These are phyloP conservation scores for Cytospora mali DNA, from an alignment of 2,329 filamentous ascomycete genomes.

Conservation along the genomic window DNA sequence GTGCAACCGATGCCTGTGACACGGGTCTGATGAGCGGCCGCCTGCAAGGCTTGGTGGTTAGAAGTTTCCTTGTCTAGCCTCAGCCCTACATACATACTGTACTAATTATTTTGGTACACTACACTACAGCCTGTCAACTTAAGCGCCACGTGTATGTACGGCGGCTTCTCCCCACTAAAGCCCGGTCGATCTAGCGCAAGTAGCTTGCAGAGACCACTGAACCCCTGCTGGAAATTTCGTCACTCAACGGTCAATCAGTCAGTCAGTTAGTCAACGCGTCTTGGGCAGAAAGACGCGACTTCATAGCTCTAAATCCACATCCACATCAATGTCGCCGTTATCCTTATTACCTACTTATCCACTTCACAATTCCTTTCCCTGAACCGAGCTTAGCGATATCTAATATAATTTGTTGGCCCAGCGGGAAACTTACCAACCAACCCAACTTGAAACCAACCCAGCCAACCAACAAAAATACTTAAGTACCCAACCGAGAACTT, in stretches of 20 bases:
- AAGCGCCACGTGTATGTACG: neutral
- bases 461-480: too few species aligned
- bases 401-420: too few species aligned
- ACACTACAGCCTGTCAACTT: neutral
- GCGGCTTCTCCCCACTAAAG: neutral
- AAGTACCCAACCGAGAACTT: neutral
- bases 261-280: neutral
- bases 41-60: neutral
- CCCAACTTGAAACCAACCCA: too few species aligned
- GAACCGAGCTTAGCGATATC: neutral
- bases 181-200: neutral
- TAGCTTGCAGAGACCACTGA: neutral
- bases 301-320: neutral
- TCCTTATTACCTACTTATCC: neutral
- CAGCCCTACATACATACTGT: neutral
- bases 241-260: neutral
- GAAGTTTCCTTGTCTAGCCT: neutral
- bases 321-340: neutral
- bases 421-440: too few species aligned
- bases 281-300: neutral
- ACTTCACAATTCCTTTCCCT: neutral
- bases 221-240: neutral
- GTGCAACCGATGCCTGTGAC: neutral
- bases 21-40: slow-evolving; percentile 5
- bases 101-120: neutral